Evolutionary conservation across 208 protist species (phyloP).

Genomic region (Pavlovales sp.): DNA sequence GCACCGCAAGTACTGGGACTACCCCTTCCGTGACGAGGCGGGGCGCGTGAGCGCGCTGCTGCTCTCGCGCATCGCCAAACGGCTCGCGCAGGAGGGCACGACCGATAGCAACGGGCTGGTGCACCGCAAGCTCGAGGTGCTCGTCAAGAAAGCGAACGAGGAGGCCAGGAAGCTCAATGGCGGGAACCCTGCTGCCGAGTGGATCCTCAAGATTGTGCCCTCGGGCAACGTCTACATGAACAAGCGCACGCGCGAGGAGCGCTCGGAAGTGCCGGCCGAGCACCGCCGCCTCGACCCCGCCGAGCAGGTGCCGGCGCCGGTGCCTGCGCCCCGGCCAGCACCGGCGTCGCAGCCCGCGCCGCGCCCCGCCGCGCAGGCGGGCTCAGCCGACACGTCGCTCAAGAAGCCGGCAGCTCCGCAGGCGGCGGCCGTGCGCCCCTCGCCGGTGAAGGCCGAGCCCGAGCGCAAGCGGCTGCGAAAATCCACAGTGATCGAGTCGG

Average conservation of each 20-base stretch:
- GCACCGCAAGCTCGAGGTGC: background rate
- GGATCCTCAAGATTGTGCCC: background rate
- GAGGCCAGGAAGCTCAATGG: background rate
- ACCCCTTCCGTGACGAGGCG: background rate
- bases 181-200: background rate
- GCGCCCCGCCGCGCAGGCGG: too few species aligned
- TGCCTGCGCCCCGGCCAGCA: too few species aligned
- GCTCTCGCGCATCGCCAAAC: background rate
- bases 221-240: background rate
- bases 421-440: too few species aligned
- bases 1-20: background rate
- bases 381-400: too few species aligned
- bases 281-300: background rate
- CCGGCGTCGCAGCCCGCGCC: too few species aligned
- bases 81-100: background rate
- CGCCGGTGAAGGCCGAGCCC: too few species aligned
- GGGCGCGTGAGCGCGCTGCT: background rate
- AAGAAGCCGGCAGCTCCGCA: too few species aligned
- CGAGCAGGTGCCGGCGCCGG: background rate
- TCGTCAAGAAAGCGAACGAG: background rate
- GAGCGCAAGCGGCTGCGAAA: background rate
- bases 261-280: background rate
- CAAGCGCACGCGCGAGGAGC: background rate
- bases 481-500: background rate
- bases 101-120: background rate